These are phyloP conservation scores for Acer yangbiense DNA, from an alignment of 345 rosid species.

Conservation along the genomic window DNA sequence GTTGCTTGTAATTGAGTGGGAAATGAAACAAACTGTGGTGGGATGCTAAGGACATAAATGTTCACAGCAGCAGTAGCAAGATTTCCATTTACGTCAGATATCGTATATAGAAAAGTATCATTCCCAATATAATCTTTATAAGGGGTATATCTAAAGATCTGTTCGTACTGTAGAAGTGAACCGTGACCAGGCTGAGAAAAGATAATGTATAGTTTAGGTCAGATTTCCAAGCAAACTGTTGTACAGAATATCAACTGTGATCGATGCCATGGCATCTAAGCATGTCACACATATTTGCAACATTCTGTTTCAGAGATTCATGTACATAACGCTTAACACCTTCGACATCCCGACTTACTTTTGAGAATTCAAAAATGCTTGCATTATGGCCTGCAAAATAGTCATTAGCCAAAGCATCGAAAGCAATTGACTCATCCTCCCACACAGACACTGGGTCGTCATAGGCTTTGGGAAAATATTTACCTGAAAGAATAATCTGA, in stretches of 20 bases:
- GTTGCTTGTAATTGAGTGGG: slow-evolving; percentile 69
- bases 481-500: slow-evolving; percentile 40
- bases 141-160: slow-evolving; percentile 81
- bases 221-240: background rate
- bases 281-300: background rate
- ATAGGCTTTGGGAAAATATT: slow-evolving; percentile 81
- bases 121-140: slow-evolving; percentile 65
- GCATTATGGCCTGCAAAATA: slow-evolving; percentile 64
- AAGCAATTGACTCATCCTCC: slow-evolving; percentile 90
- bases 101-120: slow-evolving; percentile 68
- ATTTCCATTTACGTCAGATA: slow-evolving; percentile 67
- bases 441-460: slow-evolving; percentile 61
- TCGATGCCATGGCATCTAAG: background rate
- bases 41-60: slow-evolving; percentile 64
- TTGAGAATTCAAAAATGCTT: slow-evolving; percentile 59
- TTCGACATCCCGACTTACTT: slow-evolving; percentile 41
- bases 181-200: slow-evolving; percentile 76
- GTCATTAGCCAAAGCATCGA: slow-evolving; percentile 75
- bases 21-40: slow-evolving; percentile 79
- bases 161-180: slow-evolving; percentile 71
- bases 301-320: background rate
- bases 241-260: background rate
- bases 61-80: slow-evolving; percentile 61
- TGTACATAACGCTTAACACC: background rate
- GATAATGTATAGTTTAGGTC: slow-evolving; percentile 4